Evolutionary conservation across 2,329 filamentous ascomycete species (phyloP), one percentile per base, ranked within the genome.

Genomic region (Teratosphaeria gauchensis): DNA sequence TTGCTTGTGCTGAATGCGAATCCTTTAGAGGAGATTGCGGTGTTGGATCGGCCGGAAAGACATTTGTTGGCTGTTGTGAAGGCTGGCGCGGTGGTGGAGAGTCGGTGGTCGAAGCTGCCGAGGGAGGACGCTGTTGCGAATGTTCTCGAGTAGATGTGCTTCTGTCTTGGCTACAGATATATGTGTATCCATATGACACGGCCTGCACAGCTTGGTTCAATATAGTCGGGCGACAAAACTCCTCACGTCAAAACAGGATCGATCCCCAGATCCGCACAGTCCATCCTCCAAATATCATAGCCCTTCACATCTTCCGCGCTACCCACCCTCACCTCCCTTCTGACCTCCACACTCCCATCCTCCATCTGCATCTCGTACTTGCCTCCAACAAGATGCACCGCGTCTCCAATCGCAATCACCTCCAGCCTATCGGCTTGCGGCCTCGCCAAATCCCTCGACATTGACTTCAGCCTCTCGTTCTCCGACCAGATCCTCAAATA

Each of bases 1-100:
- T 52, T 85, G 51, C 62, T 84, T 32, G 70, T 84, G 2, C 63
- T 84, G 51, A 77, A 77, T 46, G 63, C 65, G 51, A 83, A 83
- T 63, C 82, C 82, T 1, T 67, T 85, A 56, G 76, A 82, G n/a
- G 76, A 84, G 64, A 76, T 84, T 19, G 73, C 74, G 0, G 70
- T 83, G 3, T 65, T 85, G 30, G 79, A 79, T 60, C 64, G 72
- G 48, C 76, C 76, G 2, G 76, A 82, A 55, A 72, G 75, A 63
- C 72, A 77, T 60, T 62, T 83, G 7, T 62, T 82, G 51, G 77
- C 74, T 2, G 80, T 84, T 1, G 73, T 84, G 54, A 83, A 84
- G 65, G 81, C 82, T 38, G 82, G 82, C 0, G 71, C 78, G 14
- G 73, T 83, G 16, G 71, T 72, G 53, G 69, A 68, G 57, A 75